phyloP scores from a whole-genome alignment of 179 eudicot species.

The Beta macrorhiza region DNA sequence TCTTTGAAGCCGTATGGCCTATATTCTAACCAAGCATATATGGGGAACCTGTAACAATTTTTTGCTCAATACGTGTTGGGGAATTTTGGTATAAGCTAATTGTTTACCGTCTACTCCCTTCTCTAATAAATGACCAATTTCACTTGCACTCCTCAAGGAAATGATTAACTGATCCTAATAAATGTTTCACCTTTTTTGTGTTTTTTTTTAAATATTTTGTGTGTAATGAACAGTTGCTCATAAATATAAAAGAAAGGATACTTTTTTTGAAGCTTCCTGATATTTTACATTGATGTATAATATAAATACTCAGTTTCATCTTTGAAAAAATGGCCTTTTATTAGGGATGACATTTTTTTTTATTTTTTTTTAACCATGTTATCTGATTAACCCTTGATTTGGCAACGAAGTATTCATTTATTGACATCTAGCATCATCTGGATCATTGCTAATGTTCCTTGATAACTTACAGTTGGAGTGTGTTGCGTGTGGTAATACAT shows the following conservation, averaged over 20 bases:
- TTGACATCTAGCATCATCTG: not conserved
- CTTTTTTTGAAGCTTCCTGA: not conserved
- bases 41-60: no score
- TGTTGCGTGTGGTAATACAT: constrained; percentile 63
- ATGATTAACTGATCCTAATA: not conserved
- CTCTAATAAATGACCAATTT: not conserved
- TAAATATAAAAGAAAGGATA: not conserved
- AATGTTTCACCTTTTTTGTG: not conserved
- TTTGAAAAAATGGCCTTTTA: not conserved
- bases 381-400: constrained; percentile 1
- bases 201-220: not conserved
- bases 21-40: no score
- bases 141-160: not conserved
- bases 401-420: not conserved
- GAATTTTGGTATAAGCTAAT: not conserved
- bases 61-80: no score
- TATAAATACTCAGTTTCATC: not conserved
- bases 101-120: not conserved
- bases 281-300: not conserved
- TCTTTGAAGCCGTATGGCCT: no score
- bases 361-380: not conserved
- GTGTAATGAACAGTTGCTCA: not conserved
- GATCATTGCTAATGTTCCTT: constrained; percentile 7
- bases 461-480: constrained; percentile 69
- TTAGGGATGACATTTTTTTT: not conserved